phyloP scores from a whole-genome alignment of 345 rosid genomes.

The Capsella bursapastoris region DNA sequence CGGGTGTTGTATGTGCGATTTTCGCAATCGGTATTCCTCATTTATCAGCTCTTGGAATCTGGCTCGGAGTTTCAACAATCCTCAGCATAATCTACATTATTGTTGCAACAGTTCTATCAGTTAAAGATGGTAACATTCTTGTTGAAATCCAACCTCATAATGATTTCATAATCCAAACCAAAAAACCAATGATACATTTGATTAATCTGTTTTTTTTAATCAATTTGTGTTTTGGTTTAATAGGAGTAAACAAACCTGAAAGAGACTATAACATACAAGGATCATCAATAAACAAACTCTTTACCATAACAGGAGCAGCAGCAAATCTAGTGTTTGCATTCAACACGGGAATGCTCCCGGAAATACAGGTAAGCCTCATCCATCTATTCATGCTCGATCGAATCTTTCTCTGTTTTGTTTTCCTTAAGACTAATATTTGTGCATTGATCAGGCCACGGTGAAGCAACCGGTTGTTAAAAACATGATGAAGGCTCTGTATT shows the following conservation, averaged over 20 bases:
- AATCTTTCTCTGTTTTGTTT: not conserved
- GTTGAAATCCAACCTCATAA: not conserved
- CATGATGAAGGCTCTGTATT: conserved; percentile 87
- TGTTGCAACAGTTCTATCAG: conserved; percentile 60
- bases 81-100: conserved; percentile 66
- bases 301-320: conserved; percentile 74
- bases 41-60: conserved; percentile 79
- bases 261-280: conserved; percentile 79
- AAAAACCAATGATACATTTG: not conserved
- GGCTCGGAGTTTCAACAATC: conserved; percentile 84
- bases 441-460: conserved; percentile 70
- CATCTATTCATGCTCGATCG: not conserved
- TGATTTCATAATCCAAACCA: not conserved
- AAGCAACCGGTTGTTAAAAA: conserved; percentile 76
- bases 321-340: conserved; percentile 90
- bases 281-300: conserved; percentile 55
- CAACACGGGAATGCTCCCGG: conserved; percentile 98
- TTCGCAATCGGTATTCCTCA: conserved; percentile 86
- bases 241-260: conserved; percentile 68
- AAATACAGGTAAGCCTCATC: conserved; percentile 55
- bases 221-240: not conserved
- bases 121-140: conserved; percentile 64
- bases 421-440: conserved; percentile 1
- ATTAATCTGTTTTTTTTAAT: not conserved
- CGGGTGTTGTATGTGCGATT: conserved; percentile 61